Base-by-base conservation (phyloP, 768 basidiomycete genomes). In the Trametes punicea region DNA sequence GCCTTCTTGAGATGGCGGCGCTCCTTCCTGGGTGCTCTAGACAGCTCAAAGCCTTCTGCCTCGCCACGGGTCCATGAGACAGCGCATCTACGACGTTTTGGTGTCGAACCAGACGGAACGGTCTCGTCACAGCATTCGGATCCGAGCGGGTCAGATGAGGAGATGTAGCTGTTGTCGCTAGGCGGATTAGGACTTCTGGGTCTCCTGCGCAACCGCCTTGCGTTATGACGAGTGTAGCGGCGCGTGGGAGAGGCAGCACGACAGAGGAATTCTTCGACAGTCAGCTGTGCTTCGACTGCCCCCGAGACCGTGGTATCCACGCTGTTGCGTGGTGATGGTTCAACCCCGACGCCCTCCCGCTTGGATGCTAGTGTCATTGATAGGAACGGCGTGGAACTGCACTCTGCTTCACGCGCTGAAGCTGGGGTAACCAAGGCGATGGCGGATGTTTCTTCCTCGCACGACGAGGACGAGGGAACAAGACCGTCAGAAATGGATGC, bases 201-300 rank as follows among this genome's bases (percentile, higher is more conserved):
- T 20, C 7, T 26, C 45, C 25, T 33, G 23, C 23, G 39, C 5
- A 10, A n/a, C 5, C 20, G 34, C 21, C 10, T 47, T 2, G 30
- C 38, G 4, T 30, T 26, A 5, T 48, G 39, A 10, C n/a, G n/a
- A 10, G 36, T 49, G 23, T 57, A 57, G 4, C 31, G 46, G 16
- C 39, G 47, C 15, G 40, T 38, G 1, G 55, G 46, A 2, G 41
- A 49, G 7, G 76, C 15, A 86, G 95, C 83, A 68, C 95, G 11
- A 65, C 87, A n/a, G 73, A 81, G 56, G 92, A 88, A 4, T 92
- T 90, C 69, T 88, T 93, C 62, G 89, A 97, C 73, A 21, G 46
- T 57, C 10, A 57, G 4, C 23, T 38, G 26, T 3, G 34, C 27
- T 15, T 38, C 30, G 13, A 16, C 29, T n/a, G 34, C 9, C 20